Conservation (phyloP, 768 basidiomycete genomes). For the Pisolithus marmoratus region DNA sequence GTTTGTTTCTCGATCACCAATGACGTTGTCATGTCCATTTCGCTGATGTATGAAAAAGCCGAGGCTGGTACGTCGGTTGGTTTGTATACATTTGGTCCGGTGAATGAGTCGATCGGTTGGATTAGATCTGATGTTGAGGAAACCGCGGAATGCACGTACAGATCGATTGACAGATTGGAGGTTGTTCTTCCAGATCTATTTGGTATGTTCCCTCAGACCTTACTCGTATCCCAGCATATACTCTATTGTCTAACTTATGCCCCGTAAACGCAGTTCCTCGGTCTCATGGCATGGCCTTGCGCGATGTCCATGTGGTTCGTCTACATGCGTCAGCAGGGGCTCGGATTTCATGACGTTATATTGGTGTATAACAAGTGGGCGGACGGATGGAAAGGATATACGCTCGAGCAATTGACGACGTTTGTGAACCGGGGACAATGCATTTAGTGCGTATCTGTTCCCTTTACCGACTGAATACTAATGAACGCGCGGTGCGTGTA, state of each 20-base stretch:
- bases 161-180: constrained; percentile 47
- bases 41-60: constrained; percentile 47
- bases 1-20: constrained; percentile 51
- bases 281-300: constrained; percentile 42
- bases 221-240: too few relatives aligned
- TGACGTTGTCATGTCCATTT: constrained; percentile 46
- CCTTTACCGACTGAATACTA: not conserved
- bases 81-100: not conserved
- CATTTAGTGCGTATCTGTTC: constrained; percentile 31
- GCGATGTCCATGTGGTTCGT: constrained; percentile 39
- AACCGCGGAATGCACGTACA: constrained; percentile 43
- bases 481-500: constrained; percentile 6
- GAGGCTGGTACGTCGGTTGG: constrained; percentile 34
- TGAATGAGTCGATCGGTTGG: not conserved
- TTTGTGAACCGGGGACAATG: constrained; percentile 41
- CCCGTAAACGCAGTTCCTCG: constrained; percentile 30
- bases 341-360: constrained; percentile 33
- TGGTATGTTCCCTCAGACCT: constrained; percentile 17
- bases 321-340: constrained; percentile 34
- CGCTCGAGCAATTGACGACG: constrained; percentile 21
- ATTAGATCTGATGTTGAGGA: constrained; percentile 40
- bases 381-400: constrained; percentile 31
- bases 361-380: constrained; percentile 37
- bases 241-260: not conserved
- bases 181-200: constrained; percentile 43